A percentile compares a stretch with the other conserved stretches of the same genome.
Conservation (phyloP, 257 asterid species). For the Rehmannia glutinosa region DNA sequence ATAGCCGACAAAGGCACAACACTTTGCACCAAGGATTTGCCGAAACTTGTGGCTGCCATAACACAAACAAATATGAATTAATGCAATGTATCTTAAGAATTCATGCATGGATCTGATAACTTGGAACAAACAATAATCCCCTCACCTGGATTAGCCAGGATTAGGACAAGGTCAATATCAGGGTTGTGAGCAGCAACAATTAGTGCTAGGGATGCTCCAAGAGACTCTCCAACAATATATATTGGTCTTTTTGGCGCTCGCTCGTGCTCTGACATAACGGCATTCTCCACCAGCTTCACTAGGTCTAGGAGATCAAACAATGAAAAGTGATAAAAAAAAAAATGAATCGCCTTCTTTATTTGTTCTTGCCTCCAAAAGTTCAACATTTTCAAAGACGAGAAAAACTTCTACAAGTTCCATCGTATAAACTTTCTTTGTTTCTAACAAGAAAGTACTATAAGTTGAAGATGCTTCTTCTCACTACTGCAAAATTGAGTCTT, state of each 20-base stretch:
- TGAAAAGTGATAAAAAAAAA: not conserved
- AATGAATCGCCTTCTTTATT: no score
- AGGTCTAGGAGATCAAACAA: not conserved
- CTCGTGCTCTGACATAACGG: no score
- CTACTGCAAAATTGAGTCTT: no score
- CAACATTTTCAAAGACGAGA: no score
- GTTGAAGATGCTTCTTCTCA: no score
- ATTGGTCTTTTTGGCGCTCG: no score
- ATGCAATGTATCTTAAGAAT: not conserved
- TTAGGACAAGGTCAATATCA: constrained; percentile 39
- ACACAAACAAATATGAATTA: not conserved
- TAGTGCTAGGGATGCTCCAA: constrained; percentile 58
- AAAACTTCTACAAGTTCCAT: no score
- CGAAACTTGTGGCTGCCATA: constrained; percentile 39
- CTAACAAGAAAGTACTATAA: no score
- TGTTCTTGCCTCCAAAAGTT: not conserved
- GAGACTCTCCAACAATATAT: constrained; percentile 56
- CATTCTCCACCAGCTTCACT: constrained; percentile 37
- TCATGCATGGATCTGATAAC: not conserved
- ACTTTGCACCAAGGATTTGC: constrained; percentile 35
- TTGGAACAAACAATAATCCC: not conserved
- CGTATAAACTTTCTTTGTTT: no score
- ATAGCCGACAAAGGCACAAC: no score
- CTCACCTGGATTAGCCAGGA: constrained; percentile 59
- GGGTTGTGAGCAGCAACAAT: constrained; percentile 55